phyloP scores from a whole-genome alignment of 2,329 filamentous ascomycete species.

The Aspergillus aculeatinus region DNA sequence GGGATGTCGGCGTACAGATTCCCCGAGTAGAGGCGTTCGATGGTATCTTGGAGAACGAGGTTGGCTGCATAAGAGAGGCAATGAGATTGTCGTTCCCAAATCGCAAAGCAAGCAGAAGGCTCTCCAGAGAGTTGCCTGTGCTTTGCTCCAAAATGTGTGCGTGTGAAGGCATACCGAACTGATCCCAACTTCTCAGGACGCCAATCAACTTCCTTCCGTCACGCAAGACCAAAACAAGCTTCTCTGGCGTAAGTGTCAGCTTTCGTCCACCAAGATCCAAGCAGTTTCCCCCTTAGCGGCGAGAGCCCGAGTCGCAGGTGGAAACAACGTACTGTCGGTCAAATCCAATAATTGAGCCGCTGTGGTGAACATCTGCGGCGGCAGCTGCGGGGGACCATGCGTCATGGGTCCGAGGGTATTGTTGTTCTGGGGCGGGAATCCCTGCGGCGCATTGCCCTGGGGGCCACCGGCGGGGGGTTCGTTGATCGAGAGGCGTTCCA shows the following conservation, averaged over 20 bases:
- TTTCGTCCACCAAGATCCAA: background rate
- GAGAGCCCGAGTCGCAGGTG: background rate
- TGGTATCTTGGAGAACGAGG: constrained; percentile 87
- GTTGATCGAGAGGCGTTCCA: constrained; percentile 40
- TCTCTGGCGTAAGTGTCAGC: constrained; percentile 62
- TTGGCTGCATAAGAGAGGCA: constrained; percentile 65
- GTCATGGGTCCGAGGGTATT: constrained; percentile 31
- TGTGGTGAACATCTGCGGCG: constrained; percentile 96
- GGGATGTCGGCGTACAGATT: constrained; percentile 78
- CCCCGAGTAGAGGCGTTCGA: constrained; percentile 79
- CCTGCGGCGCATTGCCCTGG: constrained; percentile 30
- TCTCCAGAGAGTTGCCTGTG: no score
- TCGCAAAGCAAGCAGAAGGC: no score
- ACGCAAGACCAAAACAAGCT: constrained; percentile 85
- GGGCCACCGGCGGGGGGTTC: constrained; percentile 31
- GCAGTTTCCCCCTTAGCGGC: background rate
- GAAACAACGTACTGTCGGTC: constrained; percentile 77
- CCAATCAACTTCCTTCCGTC: constrained; percentile 94
- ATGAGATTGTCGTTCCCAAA: background rate
- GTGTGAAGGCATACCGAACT: constrained; percentile 71
- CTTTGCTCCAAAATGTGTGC: no score
- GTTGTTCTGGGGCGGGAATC: constrained; percentile 25
- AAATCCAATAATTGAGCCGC: constrained; percentile 92
- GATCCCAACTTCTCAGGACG: constrained; percentile 92
- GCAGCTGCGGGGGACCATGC: constrained; percentile 48